Evolutionary conservation across 2,329 filamentous ascomycete genomes (phyloP), one percentile per base, ranked within the genome.

Genomic region (Epichloe gansuensis): DNA sequence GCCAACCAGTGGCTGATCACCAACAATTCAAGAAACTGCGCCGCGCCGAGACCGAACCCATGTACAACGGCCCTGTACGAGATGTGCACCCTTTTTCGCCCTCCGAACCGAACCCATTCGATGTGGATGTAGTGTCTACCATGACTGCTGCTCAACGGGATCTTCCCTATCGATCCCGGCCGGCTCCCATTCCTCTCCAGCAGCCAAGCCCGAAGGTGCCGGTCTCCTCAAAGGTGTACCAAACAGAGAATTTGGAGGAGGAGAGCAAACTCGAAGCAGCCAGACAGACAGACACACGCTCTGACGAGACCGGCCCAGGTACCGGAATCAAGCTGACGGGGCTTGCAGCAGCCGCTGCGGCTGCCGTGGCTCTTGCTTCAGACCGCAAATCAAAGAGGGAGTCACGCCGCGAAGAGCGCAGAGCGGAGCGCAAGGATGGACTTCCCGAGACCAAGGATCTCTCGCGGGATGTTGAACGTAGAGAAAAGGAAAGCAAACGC

Each of bases 191-290:
- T 35, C 81, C 83, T 11, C 74, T 96, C n/a, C 85, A 93, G 64
- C 88, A 95, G 60, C 90, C 90, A 2, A 84, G 89, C 59, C 90
- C 90, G 2, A 77, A 87, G 53, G 74, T 78, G 2, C 87, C 87
- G 0, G 81, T 94, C 3, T 82, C 83, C 39, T 77, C 78, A 55
- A 78, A 78, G 17, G 75, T 90, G 1, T 87, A 88, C 59, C 76
- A 81, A 47, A 70, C 75, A 36, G 68, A 70, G 40, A 68, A 64
- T 45, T 56, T 68, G 31, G 68, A 69, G 31, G 60, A 65, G 49
- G 70, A 68, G 34, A 64, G 60, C 38, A 66, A 62, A 35, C 66
- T 60, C 15, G 66, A 69, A 23, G 59, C 63, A 11, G 65, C 44
- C 21, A 51, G 64, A 50, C 51, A 58, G 21, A 53, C 57, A 17